Evolutionary conservation across 1,139 yeast species (phyloP), one percentile per base, ranked within the genome.

Genomic region (Diutina mesorugosa): DNA sequence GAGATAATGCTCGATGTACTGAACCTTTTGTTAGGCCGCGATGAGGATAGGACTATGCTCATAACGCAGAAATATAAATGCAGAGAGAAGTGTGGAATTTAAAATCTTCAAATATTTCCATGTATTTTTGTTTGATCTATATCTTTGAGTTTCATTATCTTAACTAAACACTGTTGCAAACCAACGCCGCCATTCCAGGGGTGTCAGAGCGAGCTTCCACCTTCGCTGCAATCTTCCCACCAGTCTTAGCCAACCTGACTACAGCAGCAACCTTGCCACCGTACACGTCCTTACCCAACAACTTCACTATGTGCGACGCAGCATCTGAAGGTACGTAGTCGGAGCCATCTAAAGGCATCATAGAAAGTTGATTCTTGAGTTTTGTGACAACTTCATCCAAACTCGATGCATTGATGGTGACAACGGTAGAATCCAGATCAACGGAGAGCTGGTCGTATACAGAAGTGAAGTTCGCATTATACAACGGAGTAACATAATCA

Each of bases 271-370:
- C 83, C 70, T 85, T 86, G 38, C 79, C 79, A 57, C 90, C 93
- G 71, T 79, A 78, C 41, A 87, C 79, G 62, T 89, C 84, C 72
- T 85, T 87, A 67, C 98, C 99, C 66, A 80, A 87, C 63, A 90
- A 73, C 72, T 90, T 90, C 71, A 93, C 76, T 14, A 81, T 76
- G 67, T 91, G 98, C 56, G 79, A 74, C 45, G 84, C 77, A 9
- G 85, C 74, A 63, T 80, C 85, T 56, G 77, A 73, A 55, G 83
- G 76, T 21, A 87, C 88, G 60, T 74, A 74, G 62, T 88, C 96
- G 16, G 87, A 76, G 45, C 90, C 89, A 64, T 88, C 96, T 65
- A 90, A 75, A 38, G 97, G 85, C 75, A 87, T 80, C 83, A 87
- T 80, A 73, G 81, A 87, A 59, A 90, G 85, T 55, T 79, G 81